These are phyloP conservation scores for Blastobotrys attinorum DNA, from an alignment of 805 yeast species.

Conservation along the genomic window DNA sequence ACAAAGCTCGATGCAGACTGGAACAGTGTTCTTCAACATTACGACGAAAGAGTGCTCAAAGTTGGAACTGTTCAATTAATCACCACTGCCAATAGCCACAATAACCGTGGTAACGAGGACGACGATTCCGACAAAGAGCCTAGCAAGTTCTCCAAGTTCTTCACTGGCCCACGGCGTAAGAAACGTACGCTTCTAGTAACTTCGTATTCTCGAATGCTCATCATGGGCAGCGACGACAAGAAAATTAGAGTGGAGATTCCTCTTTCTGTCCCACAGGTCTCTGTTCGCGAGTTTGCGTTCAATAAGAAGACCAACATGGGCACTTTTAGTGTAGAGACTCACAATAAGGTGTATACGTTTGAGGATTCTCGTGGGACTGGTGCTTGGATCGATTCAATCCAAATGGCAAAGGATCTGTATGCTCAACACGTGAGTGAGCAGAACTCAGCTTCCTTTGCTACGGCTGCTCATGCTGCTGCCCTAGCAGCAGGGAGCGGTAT, in stretches of 20 bases:
- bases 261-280: slow-evolving; percentile 27
- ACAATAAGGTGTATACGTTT: slow-evolving; percentile 26
- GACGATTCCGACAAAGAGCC: slow-evolving; percentile 19
- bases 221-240: slow-evolving; percentile 25
- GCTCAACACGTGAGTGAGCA: background rate
- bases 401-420: slow-evolving; percentile 21
- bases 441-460: slow-evolving; percentile 7
- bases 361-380: slow-evolving; percentile 26
- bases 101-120: slow-evolving; percentile 7
- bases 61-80: slow-evolving; percentile 33
- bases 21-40: slow-evolving; percentile 34
- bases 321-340: slow-evolving; percentile 27
- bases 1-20: slow-evolving; percentile 43
- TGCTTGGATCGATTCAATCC: slow-evolving; percentile 29
- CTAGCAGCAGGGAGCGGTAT: slow-evolving; percentile 22
- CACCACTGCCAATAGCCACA: slow-evolving; percentile 3
- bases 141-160: slow-evolving; percentile 24
- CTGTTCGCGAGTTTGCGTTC: slow-evolving; percentile 27
- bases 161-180: slow-evolving; percentile 20
- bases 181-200: slow-evolving; percentile 30
- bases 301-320: slow-evolving; percentile 21
- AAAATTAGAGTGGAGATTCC: slow-evolving; percentile 26
- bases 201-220: slow-evolving; percentile 27
- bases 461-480: slow-evolving; percentile 31
- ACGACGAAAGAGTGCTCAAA: slow-evolving; percentile 41